Evolutionary conservation across 768 basidiomycete species (phyloP), one percentile per base, ranked within the genome.

Genomic region (Pleurotus platypus): DNA sequence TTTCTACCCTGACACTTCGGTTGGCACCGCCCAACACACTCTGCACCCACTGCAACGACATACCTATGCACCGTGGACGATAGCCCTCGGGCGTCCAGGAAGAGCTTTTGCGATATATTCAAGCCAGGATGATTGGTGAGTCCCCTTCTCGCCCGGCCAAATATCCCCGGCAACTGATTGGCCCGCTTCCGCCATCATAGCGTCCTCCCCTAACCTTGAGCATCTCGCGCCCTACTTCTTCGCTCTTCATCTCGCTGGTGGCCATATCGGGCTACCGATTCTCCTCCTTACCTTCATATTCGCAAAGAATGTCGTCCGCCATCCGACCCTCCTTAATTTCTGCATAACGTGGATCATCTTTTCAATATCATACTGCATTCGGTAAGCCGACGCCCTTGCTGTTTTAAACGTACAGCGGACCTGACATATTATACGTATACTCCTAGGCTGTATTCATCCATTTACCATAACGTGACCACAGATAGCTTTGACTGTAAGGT

Each of bases 301-400:
- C 20, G 76, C 73, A 11, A 78, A 72, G 61, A 74, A 70, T 43
- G 65, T 76, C 24, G 66, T 70, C 38, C 77, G 79, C 55, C 80
- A 78, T 54, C 79, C 82, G 0, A 77, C 78, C 1, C 72, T 85
- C 61, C 66, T 84, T 58, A 85, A 86, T 58, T 79, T 85, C 59
- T 84, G 81, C 57, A 53, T 79, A n/a, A 73, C 78, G 46, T 82
- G 82, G 81, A 74, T 79, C 8, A 61, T 85, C 42, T 83, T 78
- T 61, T 84, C 84, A 4, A 63, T 84, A 57, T 69, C 75, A 30
- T 80, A 77, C 62, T 78, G 73, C 62, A 58, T 86, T 16, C 63
- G 76, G 85, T 84, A 59, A 69, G 84, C 69, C 49, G 35, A 26
- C 24, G 24, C 24, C 24, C 24, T 26, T 26, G 24, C 24, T 26